Percentiles rank a stretch among this genome's conserved stretches.
These are phyloP conservation scores for Fusarium tuaranense DNA, from an alignment of 2,329 filamentous ascomycete species.

Conservation along the genomic window DNA sequence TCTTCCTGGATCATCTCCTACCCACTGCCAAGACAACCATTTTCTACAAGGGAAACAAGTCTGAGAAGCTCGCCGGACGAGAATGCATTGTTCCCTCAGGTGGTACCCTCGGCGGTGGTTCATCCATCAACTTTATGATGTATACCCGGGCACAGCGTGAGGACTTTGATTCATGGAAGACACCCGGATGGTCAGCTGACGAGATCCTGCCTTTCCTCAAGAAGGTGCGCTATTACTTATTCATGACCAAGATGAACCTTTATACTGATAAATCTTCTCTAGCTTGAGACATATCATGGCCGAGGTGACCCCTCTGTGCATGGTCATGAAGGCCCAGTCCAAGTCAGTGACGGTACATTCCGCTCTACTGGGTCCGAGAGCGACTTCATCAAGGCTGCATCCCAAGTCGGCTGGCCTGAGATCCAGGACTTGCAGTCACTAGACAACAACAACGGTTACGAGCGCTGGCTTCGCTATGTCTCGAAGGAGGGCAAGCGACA, in stretches of 20 bases:
- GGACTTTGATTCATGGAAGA: constrained; percentile 49
- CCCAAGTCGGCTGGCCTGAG: constrained; percentile 61
- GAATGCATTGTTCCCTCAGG: constrained; percentile 39
- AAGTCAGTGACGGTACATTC: constrained; percentile 64
- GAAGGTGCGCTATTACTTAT: constrained; percentile 39
- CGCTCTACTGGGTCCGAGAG: constrained; percentile 54
- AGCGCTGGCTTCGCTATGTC: constrained; percentile 56
- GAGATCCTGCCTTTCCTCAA: constrained; percentile 47
- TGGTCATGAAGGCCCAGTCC: constrained; percentile 66
- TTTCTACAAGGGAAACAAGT: constrained; percentile 39
- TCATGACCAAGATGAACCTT: constrained; percentile 45
- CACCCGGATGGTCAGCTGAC: constrained; percentile 46
- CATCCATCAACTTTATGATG: constrained; percentile 46
- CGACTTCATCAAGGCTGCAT: constrained; percentile 62
- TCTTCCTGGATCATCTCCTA: constrained; percentile 34
- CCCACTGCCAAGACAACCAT: constrained; percentile 33
- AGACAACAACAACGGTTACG: constrained; percentile 50
- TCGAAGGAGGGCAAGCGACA: constrained; percentile 63
- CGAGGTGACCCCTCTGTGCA: constrained; percentile 58
- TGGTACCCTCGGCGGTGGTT: constrained; percentile 44
- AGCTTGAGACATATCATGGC: constrained; percentile 68
- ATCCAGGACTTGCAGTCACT: constrained; percentile 66
- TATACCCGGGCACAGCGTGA: constrained; percentile 45
- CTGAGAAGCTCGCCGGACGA: constrained; percentile 32
- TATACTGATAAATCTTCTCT: neutral